Base-by-base conservation (phyloP, 1,139 yeast species). In the Trichomonascaceae sp. region DNA sequence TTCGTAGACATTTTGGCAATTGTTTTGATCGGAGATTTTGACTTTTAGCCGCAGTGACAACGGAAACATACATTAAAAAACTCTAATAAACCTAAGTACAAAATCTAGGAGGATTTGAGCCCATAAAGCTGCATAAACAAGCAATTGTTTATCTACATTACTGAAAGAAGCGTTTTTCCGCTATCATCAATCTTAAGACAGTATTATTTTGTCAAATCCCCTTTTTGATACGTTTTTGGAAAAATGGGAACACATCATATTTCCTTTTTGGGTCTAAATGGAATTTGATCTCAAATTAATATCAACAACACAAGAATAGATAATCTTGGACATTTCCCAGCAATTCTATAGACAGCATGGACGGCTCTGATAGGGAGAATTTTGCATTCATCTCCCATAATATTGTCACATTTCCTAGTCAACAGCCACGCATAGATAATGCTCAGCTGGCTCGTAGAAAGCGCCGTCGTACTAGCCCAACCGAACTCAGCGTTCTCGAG, bases 391-490 rank as follows among this genome's bases (percentile, higher is more conserved):
- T 91, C 60, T 84, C 95, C 24, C 97, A 89, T 50, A 63, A 66
- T 30, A 95, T 91, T 36, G 83, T 88, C 24, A 87, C 96, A 0
- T 90, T 83, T 67, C 95, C 93, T 13, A 75, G 80, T 30, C 87
- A 85, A 61, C 95, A 87, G 66, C 96, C 97, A 1, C 75, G 83
- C 52, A 88, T 89, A 54, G 96, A 90, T 69, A 88, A 90, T 66
- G 91, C 90, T 22, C 91, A 91, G 49, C 74, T 90, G 60, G 96
- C 96, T 1, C 83, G 97, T 65, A 82, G 97, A 55, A 91, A 91
- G 69, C 82, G 99, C 70, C 84, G 99, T 73, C 86, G 98, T 74
- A 93, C 99, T 0, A 85, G 96, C 1, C 95, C 96, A 3, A 79
- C 81, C 57, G 98, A 93, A 70, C 77, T 91, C 59, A 77, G 84